Evolutionary conservation across 164 flowering plant genomes (phyloP).

Genomic region (Warburgia ugandensis): DNA sequence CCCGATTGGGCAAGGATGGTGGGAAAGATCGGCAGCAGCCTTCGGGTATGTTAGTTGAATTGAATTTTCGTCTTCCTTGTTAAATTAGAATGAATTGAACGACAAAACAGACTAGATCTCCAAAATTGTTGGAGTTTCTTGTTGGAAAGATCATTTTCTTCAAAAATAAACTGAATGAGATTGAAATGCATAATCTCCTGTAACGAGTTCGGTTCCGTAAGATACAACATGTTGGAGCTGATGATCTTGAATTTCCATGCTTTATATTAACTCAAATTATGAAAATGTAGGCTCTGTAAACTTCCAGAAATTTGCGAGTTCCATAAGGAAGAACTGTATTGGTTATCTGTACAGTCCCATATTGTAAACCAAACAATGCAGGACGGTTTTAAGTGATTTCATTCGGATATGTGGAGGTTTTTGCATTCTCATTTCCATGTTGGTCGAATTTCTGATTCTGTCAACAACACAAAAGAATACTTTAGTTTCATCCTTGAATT

Average conservation of each 20-base stretch:
- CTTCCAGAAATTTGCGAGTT: too few relatives aligned
- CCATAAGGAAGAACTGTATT: not conserved
- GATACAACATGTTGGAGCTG: too few relatives aligned
- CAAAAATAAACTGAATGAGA: not conserved
- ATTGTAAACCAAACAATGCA: not conserved
- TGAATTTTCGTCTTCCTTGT: not conserved
- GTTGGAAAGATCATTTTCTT: not conserved
- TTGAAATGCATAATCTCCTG: not conserved
- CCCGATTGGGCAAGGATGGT: conserved; percentile 16
- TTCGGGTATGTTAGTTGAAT: conserved; percentile 18
- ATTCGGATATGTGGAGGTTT: not conserved
- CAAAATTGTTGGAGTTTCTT: not conserved
- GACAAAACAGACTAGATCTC: too few relatives aligned
- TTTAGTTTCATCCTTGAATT: not conserved
- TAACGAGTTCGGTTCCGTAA: too few relatives aligned
- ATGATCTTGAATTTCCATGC: too few relatives aligned
- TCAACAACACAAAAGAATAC: not conserved
- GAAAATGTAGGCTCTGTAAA: too few relatives aligned
- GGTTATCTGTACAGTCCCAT: not conserved
- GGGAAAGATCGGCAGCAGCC: conserved; percentile 11
- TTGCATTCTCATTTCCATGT: not conserved
- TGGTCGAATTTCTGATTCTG: not conserved
- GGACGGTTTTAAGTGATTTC: not conserved
- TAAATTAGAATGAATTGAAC: too few relatives aligned
- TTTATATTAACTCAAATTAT: too few relatives aligned